Evolutionary conservation across 1,284 basidiomycete species (phyloP).

Genomic region (Moniliella sp.): DNA sequence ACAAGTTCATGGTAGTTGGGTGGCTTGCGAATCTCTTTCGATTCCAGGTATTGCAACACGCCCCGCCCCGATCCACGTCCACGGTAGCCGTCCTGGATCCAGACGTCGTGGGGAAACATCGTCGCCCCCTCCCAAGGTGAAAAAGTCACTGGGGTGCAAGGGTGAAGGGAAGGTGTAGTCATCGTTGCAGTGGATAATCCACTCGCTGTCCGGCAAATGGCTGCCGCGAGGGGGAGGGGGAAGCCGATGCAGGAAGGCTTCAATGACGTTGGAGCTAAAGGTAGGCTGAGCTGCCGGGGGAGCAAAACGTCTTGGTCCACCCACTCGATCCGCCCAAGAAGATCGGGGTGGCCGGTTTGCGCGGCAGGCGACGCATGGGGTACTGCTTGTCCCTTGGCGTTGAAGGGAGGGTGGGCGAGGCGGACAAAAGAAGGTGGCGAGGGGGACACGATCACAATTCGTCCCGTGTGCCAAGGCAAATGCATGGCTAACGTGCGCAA

Average conservation of each 20-base stretch:
- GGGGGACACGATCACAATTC: slow-evolving; percentile 2
- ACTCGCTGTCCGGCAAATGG: slow-evolving; percentile 2
- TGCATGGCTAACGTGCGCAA: slow-evolving; percentile 1
- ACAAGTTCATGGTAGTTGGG: not conserved
- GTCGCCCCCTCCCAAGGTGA: no score
- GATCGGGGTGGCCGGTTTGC: not conserved
- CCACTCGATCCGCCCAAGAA: slow-evolving; percentile 2
- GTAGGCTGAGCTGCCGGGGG: slow-evolving; percentile 1
- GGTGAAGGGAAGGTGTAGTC: slow-evolving; percentile 1
- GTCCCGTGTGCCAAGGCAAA: slow-evolving; percentile 3
- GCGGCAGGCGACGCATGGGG: no score
- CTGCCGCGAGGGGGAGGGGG: no score
- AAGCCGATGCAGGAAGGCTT: slow-evolving; percentile 2
- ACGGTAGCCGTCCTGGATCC: no score
- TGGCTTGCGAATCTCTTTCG: not conserved
- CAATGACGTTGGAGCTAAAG: slow-evolving; percentile 3
- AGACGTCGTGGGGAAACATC: no score
- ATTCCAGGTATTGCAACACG: slow-evolving; percentile 2
- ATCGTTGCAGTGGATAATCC: slow-evolving; percentile 3
- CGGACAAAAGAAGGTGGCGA: slow-evolving; percentile 2
- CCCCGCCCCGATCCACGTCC: not conserved
- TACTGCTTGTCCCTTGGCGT: no score
- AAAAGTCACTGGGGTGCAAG: slow-evolving; percentile 3
- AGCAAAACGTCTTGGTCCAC: slow-evolving; percentile 2
- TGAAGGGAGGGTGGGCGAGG: no score